Conservation (phyloP, 495 filamentous ascomycete species). For the Hyaloscypha finlandica region DNA sequence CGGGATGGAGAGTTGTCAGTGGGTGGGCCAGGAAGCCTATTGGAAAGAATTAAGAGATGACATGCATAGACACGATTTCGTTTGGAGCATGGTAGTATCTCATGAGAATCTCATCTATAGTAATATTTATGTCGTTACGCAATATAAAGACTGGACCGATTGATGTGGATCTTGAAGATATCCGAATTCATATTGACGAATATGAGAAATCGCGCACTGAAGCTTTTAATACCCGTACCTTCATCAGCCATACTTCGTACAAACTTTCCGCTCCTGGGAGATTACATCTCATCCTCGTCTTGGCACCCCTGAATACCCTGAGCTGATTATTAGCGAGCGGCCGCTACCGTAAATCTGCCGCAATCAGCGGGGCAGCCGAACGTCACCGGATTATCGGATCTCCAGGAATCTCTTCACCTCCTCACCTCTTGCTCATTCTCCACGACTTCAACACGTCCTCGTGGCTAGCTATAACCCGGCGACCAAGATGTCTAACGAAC, state of each 20-base stretch:
- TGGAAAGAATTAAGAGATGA: constrained; percentile 10
- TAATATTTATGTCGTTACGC: not conserved
- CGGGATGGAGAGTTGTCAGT: constrained; percentile 82
- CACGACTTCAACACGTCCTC: not conserved
- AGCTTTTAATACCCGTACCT: too few relatives aligned
- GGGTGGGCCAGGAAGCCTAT: constrained; percentile 88
- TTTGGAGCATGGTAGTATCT: not conserved
- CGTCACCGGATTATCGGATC: not conserved
- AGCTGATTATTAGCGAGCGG: not conserved
- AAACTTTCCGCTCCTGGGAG: too few relatives aligned
- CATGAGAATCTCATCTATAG: not conserved
- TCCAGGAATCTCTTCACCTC: not conserved
- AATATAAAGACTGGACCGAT: not conserved
- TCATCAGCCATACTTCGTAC: too few relatives aligned
- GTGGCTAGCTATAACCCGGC: not conserved
- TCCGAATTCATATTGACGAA: not conserved
- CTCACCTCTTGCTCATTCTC: not conserved
- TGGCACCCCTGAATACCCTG: too few relatives aligned
- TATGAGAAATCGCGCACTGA: not conserved
- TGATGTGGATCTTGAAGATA: not conserved
- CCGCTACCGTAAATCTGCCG: not conserved
- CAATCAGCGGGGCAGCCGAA: not conserved
- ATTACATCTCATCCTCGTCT: too few relatives aligned
- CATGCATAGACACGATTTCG: not conserved
- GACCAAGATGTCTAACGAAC: constrained; percentile 13